Conservation (phyloP, 495 filamentous ascomycete species). For the Cercophora scortea region DNA sequence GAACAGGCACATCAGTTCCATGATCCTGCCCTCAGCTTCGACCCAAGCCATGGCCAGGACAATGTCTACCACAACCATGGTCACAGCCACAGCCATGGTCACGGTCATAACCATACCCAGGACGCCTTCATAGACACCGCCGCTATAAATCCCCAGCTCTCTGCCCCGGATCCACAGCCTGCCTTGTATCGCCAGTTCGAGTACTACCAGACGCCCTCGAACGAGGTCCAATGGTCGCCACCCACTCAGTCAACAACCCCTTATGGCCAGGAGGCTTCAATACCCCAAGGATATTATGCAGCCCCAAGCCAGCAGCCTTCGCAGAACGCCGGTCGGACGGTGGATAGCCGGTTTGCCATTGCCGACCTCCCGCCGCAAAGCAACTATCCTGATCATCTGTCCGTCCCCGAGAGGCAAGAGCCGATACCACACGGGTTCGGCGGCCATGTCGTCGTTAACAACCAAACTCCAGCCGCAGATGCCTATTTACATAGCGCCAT, state of each 20-base stretch:
- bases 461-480: constrained; percentile 3
- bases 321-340: constrained; percentile 5
- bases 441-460: not conserved
- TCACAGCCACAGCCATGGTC: constrained; percentile 8
- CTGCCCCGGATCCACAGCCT: constrained; percentile 10
- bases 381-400: constrained; percentile 10
- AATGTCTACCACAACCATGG: not conserved
- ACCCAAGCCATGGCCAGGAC: constrained; percentile 7
- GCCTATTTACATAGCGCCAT: constrained; percentile 10
- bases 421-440: constrained; percentile 7
- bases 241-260: constrained; percentile 4
- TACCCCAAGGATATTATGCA: constrained; percentile 9
- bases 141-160: constrained; percentile 12
- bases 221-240: constrained; percentile 12
- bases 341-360: constrained; percentile 15
- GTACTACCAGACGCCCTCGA: constrained; percentile 4
- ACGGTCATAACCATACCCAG: constrained; percentile 11
- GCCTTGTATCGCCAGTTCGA: constrained; percentile 12
- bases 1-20: constrained; percentile 16
- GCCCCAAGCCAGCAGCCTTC: constrained; percentile 7
- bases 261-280: constrained; percentile 11
- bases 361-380: constrained; percentile 8
- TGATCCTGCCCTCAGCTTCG: constrained; percentile 5
- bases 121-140: constrained; percentile 11
- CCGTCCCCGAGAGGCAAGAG: constrained; percentile 8